Conservation (phyloP, 2,329 filamentous ascomycete species). For the Uncinocarpus reesii region DNA sequence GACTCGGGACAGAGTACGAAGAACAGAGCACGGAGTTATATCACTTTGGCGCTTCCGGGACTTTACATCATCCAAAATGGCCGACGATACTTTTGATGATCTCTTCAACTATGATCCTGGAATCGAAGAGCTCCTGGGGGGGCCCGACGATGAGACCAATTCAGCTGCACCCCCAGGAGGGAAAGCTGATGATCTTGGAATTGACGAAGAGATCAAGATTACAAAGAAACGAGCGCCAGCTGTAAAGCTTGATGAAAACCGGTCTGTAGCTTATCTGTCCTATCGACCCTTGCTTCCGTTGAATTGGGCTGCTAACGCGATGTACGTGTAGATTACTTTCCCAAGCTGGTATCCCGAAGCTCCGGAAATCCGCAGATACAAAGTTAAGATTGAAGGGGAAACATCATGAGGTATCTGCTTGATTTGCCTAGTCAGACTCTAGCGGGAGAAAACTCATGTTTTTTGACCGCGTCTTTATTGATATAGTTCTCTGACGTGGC, state of each 20-base stretch:
- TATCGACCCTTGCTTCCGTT: not conserved
- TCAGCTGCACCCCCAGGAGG: constrained; percentile 25
- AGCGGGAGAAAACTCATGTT: not conserved
- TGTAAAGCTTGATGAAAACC: constrained; percentile 76
- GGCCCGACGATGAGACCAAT: constrained; percentile 20
- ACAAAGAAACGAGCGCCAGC: constrained; percentile 64
- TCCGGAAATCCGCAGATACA: constrained; percentile 60
- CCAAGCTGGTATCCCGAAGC: constrained; percentile 67
- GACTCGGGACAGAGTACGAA: too few species aligned
- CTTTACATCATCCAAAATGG: too few species aligned
- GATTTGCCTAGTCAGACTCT: too few species aligned
- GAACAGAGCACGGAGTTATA: too few species aligned
- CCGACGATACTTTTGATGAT: constrained; percentile 42
- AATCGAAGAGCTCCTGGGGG: constrained; percentile 42
- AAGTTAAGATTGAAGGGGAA: constrained; percentile 78
- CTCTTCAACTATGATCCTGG: constrained; percentile 67
- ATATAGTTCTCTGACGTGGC: constrained; percentile 70
- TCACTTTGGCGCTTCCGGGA: too few species aligned
- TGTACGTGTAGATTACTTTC: constrained; percentile 59
- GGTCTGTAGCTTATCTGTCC: constrained; percentile 37
- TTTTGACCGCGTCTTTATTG: not conserved
- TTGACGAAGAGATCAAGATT: constrained; percentile 79
- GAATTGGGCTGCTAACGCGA: constrained; percentile 3
- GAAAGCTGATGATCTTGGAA: constrained; percentile 53
- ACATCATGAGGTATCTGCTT: constrained; percentile 67